These are phyloP conservation scores for Dittrichia graveolens DNA, from an alignment of 129 eudicot genomes.

Conservation along the genomic window DNA sequence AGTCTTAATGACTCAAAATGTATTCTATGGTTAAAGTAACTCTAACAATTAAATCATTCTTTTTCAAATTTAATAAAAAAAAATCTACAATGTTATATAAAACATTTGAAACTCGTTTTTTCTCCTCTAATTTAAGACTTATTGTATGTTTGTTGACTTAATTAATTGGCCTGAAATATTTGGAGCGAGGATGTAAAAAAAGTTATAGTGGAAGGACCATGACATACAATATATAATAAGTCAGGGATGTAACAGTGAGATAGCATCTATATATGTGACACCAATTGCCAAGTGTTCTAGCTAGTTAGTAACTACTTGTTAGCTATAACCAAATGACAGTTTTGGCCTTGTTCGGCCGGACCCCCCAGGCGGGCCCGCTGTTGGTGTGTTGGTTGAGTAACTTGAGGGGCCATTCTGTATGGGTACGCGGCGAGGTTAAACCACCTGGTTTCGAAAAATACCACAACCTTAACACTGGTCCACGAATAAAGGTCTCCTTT, in stretches of 20 bases:
- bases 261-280: too few species aligned
- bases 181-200: neutral
- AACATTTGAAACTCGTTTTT: too few species aligned
- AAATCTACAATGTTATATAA: too few species aligned
- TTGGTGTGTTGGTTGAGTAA: conserved; percentile 21
- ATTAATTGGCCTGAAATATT: too few species aligned
- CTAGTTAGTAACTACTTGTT: neutral
- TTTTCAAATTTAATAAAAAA: too few species aligned
- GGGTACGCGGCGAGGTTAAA: conserved; percentile 25
- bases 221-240: neutral
- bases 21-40: too few species aligned
- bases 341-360: neutral
- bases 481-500: too few species aligned
- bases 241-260: neutral
- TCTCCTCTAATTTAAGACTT: too few species aligned
- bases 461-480: neutral
- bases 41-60: too few species aligned
- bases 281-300: conserved; percentile 3
- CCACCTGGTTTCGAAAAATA: neutral
- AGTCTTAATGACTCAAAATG: too few species aligned
- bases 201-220: conserved; percentile 11
- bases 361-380: neutral
- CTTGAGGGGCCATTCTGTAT: conserved; percentile 28
- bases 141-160: too few species aligned
- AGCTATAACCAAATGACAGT: neutral